These are phyloP conservation scores for Trametes cinnabarina DNA, from an alignment of 768 basidiomycete species.

Conservation along the genomic window DNA sequence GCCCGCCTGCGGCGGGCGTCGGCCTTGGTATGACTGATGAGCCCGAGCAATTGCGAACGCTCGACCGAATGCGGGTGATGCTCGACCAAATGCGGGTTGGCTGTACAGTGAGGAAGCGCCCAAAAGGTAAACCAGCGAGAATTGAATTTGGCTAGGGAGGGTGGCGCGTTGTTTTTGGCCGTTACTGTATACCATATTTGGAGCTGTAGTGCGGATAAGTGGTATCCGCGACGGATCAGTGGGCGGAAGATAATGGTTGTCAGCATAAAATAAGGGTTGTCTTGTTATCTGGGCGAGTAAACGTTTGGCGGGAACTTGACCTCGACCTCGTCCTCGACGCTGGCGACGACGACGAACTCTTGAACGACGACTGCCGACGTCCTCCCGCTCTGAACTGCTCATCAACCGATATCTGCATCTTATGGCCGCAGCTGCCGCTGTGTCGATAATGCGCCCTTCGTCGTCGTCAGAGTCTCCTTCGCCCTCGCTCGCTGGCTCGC, in stretches of 20 bases:
- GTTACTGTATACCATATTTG: too few relatives aligned
- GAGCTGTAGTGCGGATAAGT: too few relatives aligned
- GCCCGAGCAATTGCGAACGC: too few relatives aligned
- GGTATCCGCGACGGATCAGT: background rate
- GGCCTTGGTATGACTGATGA: too few relatives aligned
- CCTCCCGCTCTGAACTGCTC: background rate
- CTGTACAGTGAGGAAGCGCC: too few relatives aligned
- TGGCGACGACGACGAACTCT: constrained; percentile 10
- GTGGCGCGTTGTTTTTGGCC: too few relatives aligned
- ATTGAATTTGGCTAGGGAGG: too few relatives aligned
- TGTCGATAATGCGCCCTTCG: constrained; percentile 5
- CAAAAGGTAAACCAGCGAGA: too few relatives aligned
- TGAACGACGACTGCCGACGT: background rate
- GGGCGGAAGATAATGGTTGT: background rate
- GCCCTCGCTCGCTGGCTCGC: background rate
- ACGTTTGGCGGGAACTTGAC: background rate
- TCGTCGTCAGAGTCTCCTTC: background rate
- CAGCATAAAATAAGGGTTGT: too few relatives aligned
- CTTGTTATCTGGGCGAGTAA: background rate
- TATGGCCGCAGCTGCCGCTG: constrained; percentile 11
- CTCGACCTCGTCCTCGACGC: constrained; percentile 10
- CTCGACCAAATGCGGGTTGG: too few relatives aligned
- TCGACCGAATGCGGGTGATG: too few relatives aligned
- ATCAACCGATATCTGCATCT: background rate
- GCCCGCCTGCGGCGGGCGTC: too few relatives aligned